A percentile compares a stretch with the other conserved stretches of the same genome.
Conservation (phyloP, 179 eudicot species). For the Patellifolia procumbens region DNA sequence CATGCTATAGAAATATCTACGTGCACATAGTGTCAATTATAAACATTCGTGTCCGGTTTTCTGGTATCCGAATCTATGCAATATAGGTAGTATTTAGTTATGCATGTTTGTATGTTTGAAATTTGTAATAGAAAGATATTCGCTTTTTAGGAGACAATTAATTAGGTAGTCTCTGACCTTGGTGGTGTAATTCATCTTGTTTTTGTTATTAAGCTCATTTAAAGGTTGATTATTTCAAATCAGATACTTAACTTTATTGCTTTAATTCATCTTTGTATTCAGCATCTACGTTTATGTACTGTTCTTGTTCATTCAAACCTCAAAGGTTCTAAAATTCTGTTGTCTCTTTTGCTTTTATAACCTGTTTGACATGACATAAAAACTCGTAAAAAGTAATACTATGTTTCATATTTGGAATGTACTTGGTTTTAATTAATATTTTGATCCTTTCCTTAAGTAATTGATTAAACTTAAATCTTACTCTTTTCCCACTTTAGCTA, state of each 20-base stretch:
- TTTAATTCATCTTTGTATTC: too few species aligned
- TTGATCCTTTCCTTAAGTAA: not conserved
- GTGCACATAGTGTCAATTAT: too few species aligned
- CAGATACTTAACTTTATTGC: not conserved
- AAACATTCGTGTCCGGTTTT: too few species aligned
- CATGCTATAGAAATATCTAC: too few species aligned
- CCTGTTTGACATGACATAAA: conserved; percentile 13
- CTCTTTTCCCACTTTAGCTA: not conserved
- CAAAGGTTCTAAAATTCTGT: not conserved
- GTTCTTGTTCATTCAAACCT: not conserved
- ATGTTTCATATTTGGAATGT: conserved; percentile 9
- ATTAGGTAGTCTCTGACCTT: too few species aligned
- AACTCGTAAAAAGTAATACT: conserved; percentile 13
- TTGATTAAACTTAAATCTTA: not conserved
- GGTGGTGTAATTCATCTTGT: not conserved
- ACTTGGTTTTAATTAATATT: too few species aligned
- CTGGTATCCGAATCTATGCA: too few species aligned
- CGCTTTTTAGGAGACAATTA: not conserved
- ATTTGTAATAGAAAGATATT: not conserved
- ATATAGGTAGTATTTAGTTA: not conserved
- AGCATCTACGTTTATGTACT: not conserved
- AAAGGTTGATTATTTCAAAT: not conserved
- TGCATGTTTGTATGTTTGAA: conserved; percentile 7
- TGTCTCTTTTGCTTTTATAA: not conserved
- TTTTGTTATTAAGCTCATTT: not conserved